Conservation (phyloP, 768 basidiomycete species). For the Zangia roseola region DNA sequence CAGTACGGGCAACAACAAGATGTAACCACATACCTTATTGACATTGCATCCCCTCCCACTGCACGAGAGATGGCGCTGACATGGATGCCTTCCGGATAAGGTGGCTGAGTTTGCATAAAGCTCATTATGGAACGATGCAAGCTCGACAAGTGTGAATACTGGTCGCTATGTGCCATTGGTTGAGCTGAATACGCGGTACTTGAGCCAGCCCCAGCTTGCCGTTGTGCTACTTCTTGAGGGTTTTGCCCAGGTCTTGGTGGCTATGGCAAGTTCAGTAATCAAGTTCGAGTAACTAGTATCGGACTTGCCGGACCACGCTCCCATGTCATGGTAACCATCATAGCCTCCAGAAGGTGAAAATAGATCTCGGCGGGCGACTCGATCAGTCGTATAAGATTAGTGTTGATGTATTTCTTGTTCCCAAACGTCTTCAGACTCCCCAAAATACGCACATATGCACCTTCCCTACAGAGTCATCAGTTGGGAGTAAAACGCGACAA, state of each 20-base stretch:
- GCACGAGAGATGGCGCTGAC: constrained; percentile 69
- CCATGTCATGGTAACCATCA: constrained; percentile 63
- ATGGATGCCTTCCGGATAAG: constrained; percentile 65
- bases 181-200: constrained; percentile 45
- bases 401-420: constrained; percentile 79
- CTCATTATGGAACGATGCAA: constrained; percentile 64
- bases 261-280: constrained; percentile 17
- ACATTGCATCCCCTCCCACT: constrained; percentile 53
- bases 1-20: background rate
- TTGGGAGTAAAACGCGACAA: background rate
- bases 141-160: constrained; percentile 55
- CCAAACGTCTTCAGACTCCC: constrained; percentile 82
- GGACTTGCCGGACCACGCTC: constrained; percentile 63
- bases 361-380: constrained; percentile 74
- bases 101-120: constrained; percentile 53
- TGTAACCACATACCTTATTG: constrained; percentile 55
- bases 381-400: constrained; percentile 66
- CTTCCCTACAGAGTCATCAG: constrained; percentile 47
- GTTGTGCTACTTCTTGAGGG: constrained; percentile 10
- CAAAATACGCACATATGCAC: constrained; percentile 76
- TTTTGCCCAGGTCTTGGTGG: constrained; percentile 35
- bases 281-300: background rate
- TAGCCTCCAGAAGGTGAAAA: constrained; percentile 78
- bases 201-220: constrained; percentile 11
- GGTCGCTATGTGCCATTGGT: constrained; percentile 36